Evolutionary conservation across 164 flowering plant genomes (phyloP).

Genomic region (Platanus orientalis): DNA sequence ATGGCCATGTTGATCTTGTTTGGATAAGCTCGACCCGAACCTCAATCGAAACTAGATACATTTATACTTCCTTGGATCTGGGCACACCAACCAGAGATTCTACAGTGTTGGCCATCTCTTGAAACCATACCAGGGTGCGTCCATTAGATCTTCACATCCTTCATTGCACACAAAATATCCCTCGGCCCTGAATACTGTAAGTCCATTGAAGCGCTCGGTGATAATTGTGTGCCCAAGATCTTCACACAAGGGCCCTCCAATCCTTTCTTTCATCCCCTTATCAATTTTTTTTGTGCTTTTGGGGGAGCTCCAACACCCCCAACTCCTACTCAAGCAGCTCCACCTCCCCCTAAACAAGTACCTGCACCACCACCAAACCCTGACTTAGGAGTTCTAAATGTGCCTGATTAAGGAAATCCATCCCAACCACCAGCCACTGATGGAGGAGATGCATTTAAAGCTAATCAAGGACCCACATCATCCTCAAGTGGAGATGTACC

Average conservation of each 20-base stretch:
- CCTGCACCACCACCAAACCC: not conserved
- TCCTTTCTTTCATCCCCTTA: not conserved
- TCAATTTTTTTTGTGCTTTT: not conserved
- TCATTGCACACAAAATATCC: not conserved
- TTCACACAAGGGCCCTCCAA: constrained; percentile 1
- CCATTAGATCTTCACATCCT: not conserved
- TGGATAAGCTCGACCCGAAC: no score
- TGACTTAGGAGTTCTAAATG: not conserved
- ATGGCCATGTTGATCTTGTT: no score
- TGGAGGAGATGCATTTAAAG: no score
- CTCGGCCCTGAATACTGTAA: constrained; percentile 6
- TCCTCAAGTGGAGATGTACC: no score
- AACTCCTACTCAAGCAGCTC: not conserved
- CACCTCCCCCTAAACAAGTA: not conserved
- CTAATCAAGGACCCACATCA: no score
- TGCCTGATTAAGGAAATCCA: not conserved
- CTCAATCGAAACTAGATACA: no score
- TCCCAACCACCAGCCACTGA: not conserved
- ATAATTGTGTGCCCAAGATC: not conserved
- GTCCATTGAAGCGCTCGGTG: constrained; percentile 1
- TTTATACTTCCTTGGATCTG: no score
- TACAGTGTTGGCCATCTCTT: not conserved
- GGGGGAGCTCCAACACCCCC: not conserved
- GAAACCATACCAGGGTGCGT: not conserved
- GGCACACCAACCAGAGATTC: not conserved